A percentile compares a stretch with the other conserved stretches of the same genome.
These are phyloP conservation scores for Pestalotiopsis sp. DNA, from an alignment of 2,329 filamentous ascomycete genomes.

Conservation along the genomic window DNA sequence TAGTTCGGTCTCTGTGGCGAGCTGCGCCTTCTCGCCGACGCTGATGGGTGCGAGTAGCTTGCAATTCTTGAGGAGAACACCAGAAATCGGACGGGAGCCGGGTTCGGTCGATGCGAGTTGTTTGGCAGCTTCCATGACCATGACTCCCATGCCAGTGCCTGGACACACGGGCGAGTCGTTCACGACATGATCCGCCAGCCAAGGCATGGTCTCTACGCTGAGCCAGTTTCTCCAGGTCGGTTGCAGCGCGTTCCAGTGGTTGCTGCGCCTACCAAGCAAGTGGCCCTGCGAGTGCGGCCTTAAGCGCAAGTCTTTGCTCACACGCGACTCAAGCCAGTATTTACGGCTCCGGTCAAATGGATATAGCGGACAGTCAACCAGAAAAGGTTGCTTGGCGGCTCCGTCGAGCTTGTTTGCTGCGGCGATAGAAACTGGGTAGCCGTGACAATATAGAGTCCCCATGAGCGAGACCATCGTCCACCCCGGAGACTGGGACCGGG, in stretches of 20 bases:
- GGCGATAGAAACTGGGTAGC: not conserved
- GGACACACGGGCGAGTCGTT: slow-evolving; percentile 35
- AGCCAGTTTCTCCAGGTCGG: slow-evolving; percentile 50
- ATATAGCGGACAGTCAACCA: slow-evolving; percentile 37
- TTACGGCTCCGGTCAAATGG: slow-evolving; percentile 37
- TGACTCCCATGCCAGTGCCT: slow-evolving; percentile 38
- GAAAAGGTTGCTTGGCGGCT: slow-evolving; percentile 2
- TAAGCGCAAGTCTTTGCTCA: slow-evolving; percentile 29
- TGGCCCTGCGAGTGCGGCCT: slow-evolving; percentile 29
- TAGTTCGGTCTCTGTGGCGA: slow-evolving; percentile 33
- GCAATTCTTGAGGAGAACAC: slow-evolving; percentile 33
- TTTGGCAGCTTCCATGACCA: slow-evolving; percentile 41
- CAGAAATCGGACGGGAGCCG: slow-evolving; percentile 16
- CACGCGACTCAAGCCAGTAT: slow-evolving; percentile 38
- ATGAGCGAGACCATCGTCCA: not conserved
- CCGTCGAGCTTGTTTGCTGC: not conserved
- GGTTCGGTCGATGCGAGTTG: slow-evolving; percentile 20
- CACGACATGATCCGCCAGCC: slow-evolving; percentile 50
- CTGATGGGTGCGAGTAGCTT: slow-evolving; percentile 35
- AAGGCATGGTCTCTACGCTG: slow-evolving; percentile 41
- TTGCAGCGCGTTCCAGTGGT: slow-evolving; percentile 30
- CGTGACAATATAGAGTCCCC: not conserved
- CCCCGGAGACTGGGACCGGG: too few species aligned
- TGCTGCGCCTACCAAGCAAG: slow-evolving; percentile 28
- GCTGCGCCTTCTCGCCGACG: slow-evolving; percentile 26